phyloP scores from a whole-genome alignment of 345 rosid species.

The Angophora floribunda region DNA sequence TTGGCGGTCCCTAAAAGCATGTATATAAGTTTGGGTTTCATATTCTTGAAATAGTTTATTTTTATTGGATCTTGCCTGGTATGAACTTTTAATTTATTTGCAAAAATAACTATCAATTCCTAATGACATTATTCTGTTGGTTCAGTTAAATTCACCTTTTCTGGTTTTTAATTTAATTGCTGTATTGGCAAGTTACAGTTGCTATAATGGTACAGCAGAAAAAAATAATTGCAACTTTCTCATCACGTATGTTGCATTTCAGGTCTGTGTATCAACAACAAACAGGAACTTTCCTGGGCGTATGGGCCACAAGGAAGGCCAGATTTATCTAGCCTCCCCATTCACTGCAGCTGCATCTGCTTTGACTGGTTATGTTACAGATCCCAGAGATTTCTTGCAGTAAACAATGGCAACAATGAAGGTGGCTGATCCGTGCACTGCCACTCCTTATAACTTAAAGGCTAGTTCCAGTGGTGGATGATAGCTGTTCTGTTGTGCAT shows the following conservation, averaged over 20 bases:
- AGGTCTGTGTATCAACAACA: constrained; percentile 80
- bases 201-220: neutral
- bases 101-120: neutral
- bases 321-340: constrained; percentile 91
- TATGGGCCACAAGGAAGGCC: constrained; percentile 99
- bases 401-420: constrained; percentile 3
- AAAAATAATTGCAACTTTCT: neutral
- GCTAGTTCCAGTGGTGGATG: neutral
- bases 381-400: constrained; percentile 93
- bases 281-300: constrained; percentile 98
- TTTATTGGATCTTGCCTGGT: neutral
- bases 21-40: neutral
- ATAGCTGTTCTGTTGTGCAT: neutral
- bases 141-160: neutral
- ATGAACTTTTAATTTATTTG: neutral
- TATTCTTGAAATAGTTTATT: neutral
- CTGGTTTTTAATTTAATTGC: neutral
- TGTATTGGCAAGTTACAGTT: neutral
- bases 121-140: neutral
- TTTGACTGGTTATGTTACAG: constrained; percentile 86
- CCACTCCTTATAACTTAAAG: neutral
- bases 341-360: constrained; percentile 98
- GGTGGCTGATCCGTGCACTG: neutral
- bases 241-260: neutral
- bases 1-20: neutral